phyloP scores from a whole-genome alignment of 495 filamentous ascomycete species.

The Penicillium paradoxum region DNA sequence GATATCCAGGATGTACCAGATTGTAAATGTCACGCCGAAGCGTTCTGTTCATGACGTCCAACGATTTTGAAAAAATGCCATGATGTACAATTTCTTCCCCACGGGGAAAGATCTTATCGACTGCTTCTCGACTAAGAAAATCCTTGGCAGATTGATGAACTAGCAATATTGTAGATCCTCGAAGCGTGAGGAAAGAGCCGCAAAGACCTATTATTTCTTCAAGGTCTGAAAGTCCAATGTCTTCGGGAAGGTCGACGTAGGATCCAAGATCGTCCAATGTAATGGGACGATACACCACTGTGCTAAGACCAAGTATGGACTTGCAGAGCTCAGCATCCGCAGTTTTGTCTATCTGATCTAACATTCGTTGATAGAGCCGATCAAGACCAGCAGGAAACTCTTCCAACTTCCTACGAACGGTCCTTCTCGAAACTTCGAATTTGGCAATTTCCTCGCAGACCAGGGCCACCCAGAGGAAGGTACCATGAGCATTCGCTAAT shows the following conservation, averaged over 20 bases:
- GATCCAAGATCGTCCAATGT: slow-evolving; percentile 19
- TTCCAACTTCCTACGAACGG: slow-evolving; percentile 1
- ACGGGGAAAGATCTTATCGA: slow-evolving; percentile 12
- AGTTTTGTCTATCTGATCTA: slow-evolving; percentile 2
- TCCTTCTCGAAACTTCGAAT: background rate
- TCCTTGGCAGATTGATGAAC: slow-evolving; percentile 45
- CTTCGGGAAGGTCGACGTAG: background rate
- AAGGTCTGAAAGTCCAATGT: background rate
- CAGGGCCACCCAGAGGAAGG: slow-evolving; percentile 36
- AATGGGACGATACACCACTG: slow-evolving; percentile 25
- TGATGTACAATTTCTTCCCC: slow-evolving; percentile 18
- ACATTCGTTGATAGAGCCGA: slow-evolving; percentile 14
- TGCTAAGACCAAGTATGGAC: slow-evolving; percentile 12
- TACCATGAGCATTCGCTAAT: slow-evolving; percentile 19
- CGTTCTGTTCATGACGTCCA: slow-evolving; percentile 15
- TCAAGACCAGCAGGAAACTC: slow-evolving; percentile 12
- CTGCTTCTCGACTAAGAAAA: slow-evolving; percentile 17
- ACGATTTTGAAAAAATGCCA: slow-evolving; percentile 25
- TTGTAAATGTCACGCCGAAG: slow-evolving; percentile 20
- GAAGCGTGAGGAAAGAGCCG: slow-evolving; percentile 21
- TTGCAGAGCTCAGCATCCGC: slow-evolving; percentile 8
- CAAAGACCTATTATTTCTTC: slow-evolving; percentile 11
- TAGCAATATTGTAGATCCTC: slow-evolving; percentile 26
- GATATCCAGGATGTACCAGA: slow-evolving; percentile 7
- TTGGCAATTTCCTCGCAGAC: slow-evolving; percentile 22